Evolutionary conservation across 1,284 basidiomycete genomes (phyloP).

Genomic region (Polyporus tsugae): DNA sequence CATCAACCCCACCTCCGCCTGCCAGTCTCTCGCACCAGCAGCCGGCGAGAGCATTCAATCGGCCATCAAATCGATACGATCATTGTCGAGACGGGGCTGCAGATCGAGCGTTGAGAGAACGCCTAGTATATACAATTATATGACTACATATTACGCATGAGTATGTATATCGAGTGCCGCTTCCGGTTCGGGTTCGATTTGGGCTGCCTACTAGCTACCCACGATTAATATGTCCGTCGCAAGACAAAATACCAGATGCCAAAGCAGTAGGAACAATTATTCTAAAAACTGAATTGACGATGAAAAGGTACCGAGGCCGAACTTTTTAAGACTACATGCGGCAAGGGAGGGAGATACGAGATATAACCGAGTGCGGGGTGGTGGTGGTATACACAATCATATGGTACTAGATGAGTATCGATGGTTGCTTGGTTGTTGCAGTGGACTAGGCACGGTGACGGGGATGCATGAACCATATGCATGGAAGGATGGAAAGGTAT

Average conservation of each 20-base stretch:
- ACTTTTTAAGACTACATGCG: conserved; percentile 2
- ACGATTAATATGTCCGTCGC: neutral
- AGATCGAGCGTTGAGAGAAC: neutral
- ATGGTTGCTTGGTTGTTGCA: neutral
- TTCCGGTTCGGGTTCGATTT: neutral
- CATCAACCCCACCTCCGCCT: neutral
- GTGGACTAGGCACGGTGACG: neutral
- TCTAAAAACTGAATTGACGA: neutral
- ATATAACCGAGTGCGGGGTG: conserved; percentile 2
- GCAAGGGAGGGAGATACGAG: neutral
- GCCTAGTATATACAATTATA: neutral
- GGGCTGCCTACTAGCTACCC: neutral
- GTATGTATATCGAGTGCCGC: neutral
- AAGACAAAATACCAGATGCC: neutral
- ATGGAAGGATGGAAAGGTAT: neutral
- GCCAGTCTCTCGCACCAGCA: neutral
- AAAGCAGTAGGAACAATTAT: neutral
- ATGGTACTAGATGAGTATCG: conserved; percentile 15
- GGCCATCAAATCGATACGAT: neutral
- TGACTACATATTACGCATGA: neutral
- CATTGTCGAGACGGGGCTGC: neutral
- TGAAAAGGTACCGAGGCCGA: conserved; percentile 1
- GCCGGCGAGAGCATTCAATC: neutral
- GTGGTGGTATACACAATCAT: conserved; percentile 21
- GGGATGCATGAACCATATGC: neutral